Conservation (phyloP, 1,139 yeast genomes). For the Sugiyamaella sp. region DNA sequence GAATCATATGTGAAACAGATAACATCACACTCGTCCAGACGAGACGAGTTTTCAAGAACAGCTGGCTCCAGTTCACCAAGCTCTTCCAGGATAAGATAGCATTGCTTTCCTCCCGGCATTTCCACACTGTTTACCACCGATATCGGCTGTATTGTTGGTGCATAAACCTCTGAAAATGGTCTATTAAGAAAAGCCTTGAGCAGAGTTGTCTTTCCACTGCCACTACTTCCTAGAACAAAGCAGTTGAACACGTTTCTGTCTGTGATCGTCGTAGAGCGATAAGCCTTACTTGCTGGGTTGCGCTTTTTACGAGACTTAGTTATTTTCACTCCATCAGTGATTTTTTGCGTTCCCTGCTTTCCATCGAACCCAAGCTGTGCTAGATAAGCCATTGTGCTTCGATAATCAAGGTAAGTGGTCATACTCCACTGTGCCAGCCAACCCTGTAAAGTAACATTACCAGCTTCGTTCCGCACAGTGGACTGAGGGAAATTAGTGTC, state of each 20-base stretch:
- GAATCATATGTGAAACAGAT: conserved; percentile 89
- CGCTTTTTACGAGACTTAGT: conserved; percentile 75
- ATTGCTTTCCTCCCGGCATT: conserved; percentile 91
- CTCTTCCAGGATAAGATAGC: conserved; percentile 87
- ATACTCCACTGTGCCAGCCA: conserved; percentile 99
- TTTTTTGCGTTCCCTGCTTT: conserved; percentile 41
- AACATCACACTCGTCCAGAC: conserved; percentile 86
- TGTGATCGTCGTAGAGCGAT: conserved; percentile 62
- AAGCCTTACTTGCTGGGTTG: conserved; percentile 55
- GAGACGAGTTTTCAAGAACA: conserved; percentile 67
- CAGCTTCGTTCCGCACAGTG: conserved; percentile 86
- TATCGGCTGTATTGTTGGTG: conserved; percentile 81
- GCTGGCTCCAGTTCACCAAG: conserved; percentile 87
- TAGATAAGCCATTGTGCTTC: conserved; percentile 80
- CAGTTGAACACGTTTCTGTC: conserved; percentile 94
- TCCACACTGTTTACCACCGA: conserved; percentile 94
- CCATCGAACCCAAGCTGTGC: conserved; percentile 86
- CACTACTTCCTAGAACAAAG: conserved; percentile 80
- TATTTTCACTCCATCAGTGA: conserved; percentile 67
- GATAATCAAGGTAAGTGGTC: conserved; percentile 85
- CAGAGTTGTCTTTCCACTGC: conserved; percentile 81
- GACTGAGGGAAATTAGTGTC: conserved; percentile 84
- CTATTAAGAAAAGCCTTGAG: conserved; percentile 81
- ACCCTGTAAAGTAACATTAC: conserved; percentile 89
- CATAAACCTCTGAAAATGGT: conserved; percentile 67